A percentile compares a stretch with the other conserved stretches of the same genome.
phyloP scores from a whole-genome alignment of 2,329 filamentous ascomycete species.

The Phyllosticta ampelicida region DNA sequence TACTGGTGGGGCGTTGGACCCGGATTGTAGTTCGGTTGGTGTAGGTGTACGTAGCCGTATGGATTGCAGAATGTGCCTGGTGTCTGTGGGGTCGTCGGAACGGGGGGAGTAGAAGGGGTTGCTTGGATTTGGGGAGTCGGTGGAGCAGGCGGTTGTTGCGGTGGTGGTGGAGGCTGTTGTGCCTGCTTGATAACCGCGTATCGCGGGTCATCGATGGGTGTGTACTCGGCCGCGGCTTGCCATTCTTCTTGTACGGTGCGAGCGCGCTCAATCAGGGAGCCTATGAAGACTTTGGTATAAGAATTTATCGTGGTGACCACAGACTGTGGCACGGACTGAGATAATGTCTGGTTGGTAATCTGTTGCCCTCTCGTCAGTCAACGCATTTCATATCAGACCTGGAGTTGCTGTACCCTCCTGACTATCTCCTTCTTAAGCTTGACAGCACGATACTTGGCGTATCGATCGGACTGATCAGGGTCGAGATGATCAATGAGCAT shows the following conservation, averaged over 20 bases:
- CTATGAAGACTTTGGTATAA: conserved; percentile 66
- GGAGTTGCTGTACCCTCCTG: conserved; percentile 44
- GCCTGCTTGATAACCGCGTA: not conserved
- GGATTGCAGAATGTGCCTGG: conserved; percentile 19
- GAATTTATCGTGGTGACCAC: conserved; percentile 67
- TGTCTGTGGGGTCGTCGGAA: conserved; percentile 15
- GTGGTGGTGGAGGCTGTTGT: not conserved
- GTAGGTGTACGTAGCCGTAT: conserved; percentile 12
- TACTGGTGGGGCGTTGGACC: not conserved
- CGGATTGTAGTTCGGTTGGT: not conserved
- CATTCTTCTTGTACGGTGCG: conserved; percentile 62
- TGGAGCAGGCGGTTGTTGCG: conserved; percentile 3
- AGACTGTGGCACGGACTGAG: conserved; percentile 63
- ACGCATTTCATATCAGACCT: not conserved
- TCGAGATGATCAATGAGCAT: conserved; percentile 57
- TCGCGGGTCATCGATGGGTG: conserved; percentile 47
- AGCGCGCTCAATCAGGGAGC: conserved; percentile 63
- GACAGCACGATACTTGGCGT: conserved; percentile 58
- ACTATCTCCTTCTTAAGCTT: conserved; percentile 60
- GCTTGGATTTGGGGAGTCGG: conserved; percentile 8
- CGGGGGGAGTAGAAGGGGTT: conserved; percentile 22
- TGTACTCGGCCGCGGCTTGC: conserved; percentile 41
- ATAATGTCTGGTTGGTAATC: conserved; percentile 71
- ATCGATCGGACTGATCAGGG: conserved; percentile 55
- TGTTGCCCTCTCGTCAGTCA: conserved; percentile 19